Base-by-base conservation (phyloP, 2,329 filamentous ascomycete genomes). In the Clonostachys chloroleuca region DNA sequence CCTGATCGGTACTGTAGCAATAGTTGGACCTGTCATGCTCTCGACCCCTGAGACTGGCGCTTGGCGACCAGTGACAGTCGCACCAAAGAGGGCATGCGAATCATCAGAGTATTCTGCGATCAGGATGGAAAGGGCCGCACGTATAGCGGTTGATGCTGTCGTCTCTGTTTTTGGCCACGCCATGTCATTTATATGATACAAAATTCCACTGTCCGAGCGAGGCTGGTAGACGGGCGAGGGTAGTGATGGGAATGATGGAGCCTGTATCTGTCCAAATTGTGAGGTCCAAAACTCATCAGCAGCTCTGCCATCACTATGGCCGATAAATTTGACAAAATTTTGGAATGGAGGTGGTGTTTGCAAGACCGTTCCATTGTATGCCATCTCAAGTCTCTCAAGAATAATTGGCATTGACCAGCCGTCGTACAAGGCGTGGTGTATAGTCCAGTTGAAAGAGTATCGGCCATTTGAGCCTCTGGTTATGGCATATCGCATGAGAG, bases 281-380 rank as follows among this genome's bases (percentile, higher is more conserved):
- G 66, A 59, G 16, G 59, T 56, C 72, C 72, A 75, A 53, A 69
- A 74, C 2, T 50, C 17, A 12, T 39, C 10, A 18, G 36, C 12
- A 39, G 5, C 36, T n/a, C 5, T 18, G 2, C 3, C 14, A 39
- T 39, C 36, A 39, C 14, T 7, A 12, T n/a, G 14, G 10, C 14
- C 12, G 7, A 39, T n/a, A 10, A 30, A 68, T 40, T 63, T 63
- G 51, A 74, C 68, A 46, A 73, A 74, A 35, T 64, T 57, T 46
- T 66, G 68, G 55, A 71, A 73, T 14, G 61, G 59, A 9, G 24
- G 24, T 10, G 24, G 24, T 12, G 7, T 8, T n/a, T n/a, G 36
- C 14, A 39, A 8, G 14, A 18, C 14, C 36, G 14, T 34, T 37
- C 44, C 20, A 24, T 42, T 49, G 36, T 53, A 58, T 0, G 56